Evolutionary conservation across 306 rosid genomes (phyloP), one percentile per base, ranked within the genome.

Genomic region (Myrica gale): DNA sequence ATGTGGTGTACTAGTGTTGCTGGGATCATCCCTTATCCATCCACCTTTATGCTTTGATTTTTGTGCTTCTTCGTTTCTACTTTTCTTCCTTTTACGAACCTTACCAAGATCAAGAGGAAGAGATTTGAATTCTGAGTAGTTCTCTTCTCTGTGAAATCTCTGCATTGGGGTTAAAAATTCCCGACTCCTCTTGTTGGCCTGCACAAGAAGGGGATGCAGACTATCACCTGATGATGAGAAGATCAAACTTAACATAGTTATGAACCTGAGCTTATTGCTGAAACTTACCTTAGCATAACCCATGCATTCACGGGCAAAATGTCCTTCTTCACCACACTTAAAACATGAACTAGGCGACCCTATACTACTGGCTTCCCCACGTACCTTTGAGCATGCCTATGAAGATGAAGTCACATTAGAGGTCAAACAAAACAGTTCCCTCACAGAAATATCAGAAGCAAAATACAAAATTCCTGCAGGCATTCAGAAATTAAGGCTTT

Each of bases 301-400:
- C 45, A 70, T 62, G 84, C 98, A 93, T 75, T 91, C 98, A 68
- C 98, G 88, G 32, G 99, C 98, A 80, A 92, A 85, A 89, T 96
- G 99, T 73, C 99, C 99, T 74, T 48, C 91, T 77, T 88, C 96
- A 45, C 92, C 90, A 70, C 99, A 96, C 80, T 66, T 90, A 73
- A 44, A 92, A 85, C 99, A 96, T 68, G 87, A 82, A 79, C 85
- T 89, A 77, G 85, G 81, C 0, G 89, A 70, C 48, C 78, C 84
- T 37, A 83, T 83, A 79, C 70, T 86, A 74, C 68, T 73, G 50
- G 83, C 71, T 75, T 89, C 97, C 70, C 85, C 81, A 4, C 43
- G 86, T 72, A 80, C 47, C 84, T 87, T 88, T 41, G 85, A 21
- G 54, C 96, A 92, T 51, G 92, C 90, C 97, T 96, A 83, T 84